These are phyloP conservation scores for Syncephalastrum sp. DNA, from an alignment of 371 early-diverging fungal species.

Conservation along the genomic window DNA sequence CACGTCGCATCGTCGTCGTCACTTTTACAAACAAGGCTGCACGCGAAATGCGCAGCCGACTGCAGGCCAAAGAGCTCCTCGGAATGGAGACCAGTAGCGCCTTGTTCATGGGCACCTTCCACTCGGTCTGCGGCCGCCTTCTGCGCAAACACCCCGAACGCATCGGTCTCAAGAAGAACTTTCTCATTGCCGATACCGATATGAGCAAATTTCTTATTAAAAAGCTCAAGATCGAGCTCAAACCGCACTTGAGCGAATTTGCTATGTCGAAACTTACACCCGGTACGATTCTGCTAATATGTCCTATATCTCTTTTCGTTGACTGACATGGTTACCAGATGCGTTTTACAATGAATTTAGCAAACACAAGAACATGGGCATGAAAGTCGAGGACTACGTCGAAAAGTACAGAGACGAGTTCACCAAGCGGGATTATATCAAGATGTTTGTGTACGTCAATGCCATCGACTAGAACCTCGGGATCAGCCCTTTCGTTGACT, in stretches of 20 bases:
- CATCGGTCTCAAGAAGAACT: constrained; percentile 34
- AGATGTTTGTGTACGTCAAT: constrained; percentile 22
- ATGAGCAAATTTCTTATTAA: constrained; percentile 8
- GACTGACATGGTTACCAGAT: constrained; percentile 4
- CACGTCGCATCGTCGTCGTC: constrained; percentile 49
- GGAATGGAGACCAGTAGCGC: constrained; percentile 27
- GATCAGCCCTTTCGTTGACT: constrained; percentile 2
- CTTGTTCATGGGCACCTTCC: constrained; percentile 53
- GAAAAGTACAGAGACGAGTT: constrained; percentile 4
- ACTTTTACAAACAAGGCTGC: constrained; percentile 73
- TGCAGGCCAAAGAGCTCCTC: constrained; percentile 22
- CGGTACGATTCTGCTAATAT: background rate
- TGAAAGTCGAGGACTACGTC: constrained; percentile 13
- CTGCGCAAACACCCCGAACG: constrained; percentile 26
- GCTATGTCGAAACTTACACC: constrained; percentile 4
- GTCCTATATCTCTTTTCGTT: background rate
- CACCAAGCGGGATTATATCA: constrained; percentile 13
- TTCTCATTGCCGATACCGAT: constrained; percentile 47
- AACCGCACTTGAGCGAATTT: background rate
- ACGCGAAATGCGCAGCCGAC: constrained; percentile 51
- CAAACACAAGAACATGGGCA: constrained; percentile 28
- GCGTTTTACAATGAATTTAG: constrained; percentile 26
- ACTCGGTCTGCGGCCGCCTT: constrained; percentile 51
- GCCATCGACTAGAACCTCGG: background rate
- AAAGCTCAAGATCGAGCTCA: constrained; percentile 8